Evolutionary conservation across 2,329 filamentous ascomycete genomes (phyloP).

Genomic region (Claviceps maximensis): DNA sequence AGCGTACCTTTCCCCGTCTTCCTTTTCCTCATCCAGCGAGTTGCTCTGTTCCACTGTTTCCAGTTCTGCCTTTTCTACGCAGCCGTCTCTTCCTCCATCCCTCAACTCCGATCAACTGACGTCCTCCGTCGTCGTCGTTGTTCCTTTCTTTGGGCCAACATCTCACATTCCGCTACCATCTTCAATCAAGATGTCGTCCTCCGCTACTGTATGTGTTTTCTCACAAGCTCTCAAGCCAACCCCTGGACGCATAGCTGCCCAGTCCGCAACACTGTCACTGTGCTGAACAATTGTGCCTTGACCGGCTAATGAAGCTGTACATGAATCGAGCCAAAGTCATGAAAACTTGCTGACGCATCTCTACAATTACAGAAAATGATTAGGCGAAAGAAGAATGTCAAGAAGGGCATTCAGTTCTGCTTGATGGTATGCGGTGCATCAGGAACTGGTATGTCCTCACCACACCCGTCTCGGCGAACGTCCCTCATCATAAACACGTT

Average conservation of each 20-base stretch:
- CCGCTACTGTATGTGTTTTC: conserved; percentile 9
- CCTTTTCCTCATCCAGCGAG: conserved; percentile 8
- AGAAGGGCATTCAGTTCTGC: conserved; percentile 99
- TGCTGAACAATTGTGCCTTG: conserved; percentile 2
- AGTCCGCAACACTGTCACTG: background rate
- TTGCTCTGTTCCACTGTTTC: conserved; percentile 4
- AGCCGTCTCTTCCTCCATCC: conserved; percentile 5
- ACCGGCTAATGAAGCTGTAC: conserved; percentile 3
- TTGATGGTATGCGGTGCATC: conserved; percentile 99
- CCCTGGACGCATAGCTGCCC: background rate
- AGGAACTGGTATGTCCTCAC: conserved; percentile 65
- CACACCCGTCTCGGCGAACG: background rate
- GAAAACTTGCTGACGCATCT: conserved; percentile 17
- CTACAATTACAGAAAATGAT: conserved; percentile 63
- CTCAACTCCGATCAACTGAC: conserved; percentile 5
- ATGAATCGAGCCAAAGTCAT: background rate
- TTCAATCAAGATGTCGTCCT: conserved; percentile 14
- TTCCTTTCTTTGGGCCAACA: conserved; percentile 5
- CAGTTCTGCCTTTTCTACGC: conserved; percentile 3
- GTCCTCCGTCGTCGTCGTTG: conserved; percentile 8
- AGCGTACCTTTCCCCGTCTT: conserved; percentile 4
- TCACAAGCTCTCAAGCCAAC: conserved; percentile 3
- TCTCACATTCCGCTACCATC: conserved; percentile 1
- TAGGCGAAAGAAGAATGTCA: conserved; percentile 99
- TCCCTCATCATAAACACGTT: background rate